Base-by-base conservation (phyloP, 441 rosid species). In the Populus hybrid region DNA sequence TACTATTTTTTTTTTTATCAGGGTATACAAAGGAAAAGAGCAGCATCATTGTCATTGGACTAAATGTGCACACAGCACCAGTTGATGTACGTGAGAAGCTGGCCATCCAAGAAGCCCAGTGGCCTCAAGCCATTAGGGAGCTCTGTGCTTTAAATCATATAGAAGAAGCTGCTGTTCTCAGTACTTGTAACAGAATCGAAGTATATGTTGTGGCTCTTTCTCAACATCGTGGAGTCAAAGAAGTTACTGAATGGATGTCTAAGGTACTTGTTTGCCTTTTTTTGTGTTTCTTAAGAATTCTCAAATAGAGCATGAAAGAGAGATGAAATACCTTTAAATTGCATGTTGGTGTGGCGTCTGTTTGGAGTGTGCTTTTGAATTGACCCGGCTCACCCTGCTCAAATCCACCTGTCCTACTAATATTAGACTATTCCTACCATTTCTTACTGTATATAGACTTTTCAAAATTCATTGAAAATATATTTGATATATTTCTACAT, bases 201-300 rank as follows among this genome's bases (percentile, higher is more conserved):
- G 89, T 91, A 71, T 93, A 93, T 84, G 98, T 89, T 70, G 87
- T 91, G 38, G 95, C 93, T 76, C 81, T 93, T 14, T 93, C 98
- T 69, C 95, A 89, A 80, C 90, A 90, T 63, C 97, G 98, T 76
- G 96, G 97, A 68, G 93, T 92, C 79, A 92, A 87, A 82, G 97
- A 93, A 90, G 98, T 93, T 21, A 92, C 95, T 24, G 97, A 89
- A 73, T 93, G 97, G 95, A 89, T 92, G 97, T 91, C 98, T 26
- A 93, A 93, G 97, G 97, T 91, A 53, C 72, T 72, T 72, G 14
- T 16, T 68, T 72, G 64, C 56, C 65, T 35, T 85, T 36, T 28
- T 69, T 7, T 9, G 74, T 1, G 73, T 31, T 21, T 31, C 56
- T 68, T 65, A 33, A 68, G 68, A 63, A 45, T 29, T 65, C 61